Base-by-base conservation (phyloP, 345 rosid species). In the Salix exigua region DNA sequence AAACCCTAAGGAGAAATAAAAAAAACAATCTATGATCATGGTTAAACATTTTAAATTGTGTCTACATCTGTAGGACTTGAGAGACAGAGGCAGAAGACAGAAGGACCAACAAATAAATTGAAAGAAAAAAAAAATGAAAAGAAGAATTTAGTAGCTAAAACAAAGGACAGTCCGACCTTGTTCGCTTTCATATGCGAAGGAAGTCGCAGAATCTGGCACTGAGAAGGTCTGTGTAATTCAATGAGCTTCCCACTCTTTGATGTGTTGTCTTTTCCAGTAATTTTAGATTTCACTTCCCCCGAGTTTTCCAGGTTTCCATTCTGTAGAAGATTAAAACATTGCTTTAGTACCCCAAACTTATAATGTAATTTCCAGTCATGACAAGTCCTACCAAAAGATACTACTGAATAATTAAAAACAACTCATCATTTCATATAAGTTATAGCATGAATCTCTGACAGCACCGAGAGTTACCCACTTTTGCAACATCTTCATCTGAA, bases 211-310 rank as follows among this genome's bases (percentile, higher is more conserved):
- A 83, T 77, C 55, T 66, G 81, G 51, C 77, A 80, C 30, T 79
- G 89, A 73, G 80, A 30, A 37, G 85, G 82, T 28, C 78, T 65
- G 62, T 50, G 79, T 51, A 84, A 77, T 65, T 83, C 83, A 9
- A 79, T 68, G 19, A 66, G 66, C 76, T 75, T 79, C 66, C 69
- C 30, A 9, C 38, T 66, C 65, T 75, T 78, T 28, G 37, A 12
- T 2, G 0, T 51, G 55, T 70, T 78, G 35, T 35, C 19, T 75
- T 72, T 79, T 66, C 69, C 79, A 51, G 61, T 25, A 71, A 63
- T 19, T 60, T 72, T 78, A 72, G 76, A 62, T 72, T 46, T 84
- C n/a, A n/a, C 35, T 21, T 40, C 79, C 75, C 70, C 82, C 53
- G 18, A 9, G 62, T 19, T 83, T 80, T 69, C 44, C 7, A 62